A percentile compares a stretch with the other conserved stretches of the same genome.
Conservation (phyloP, 371 early-diverging fungal genomes). For the Mucor racemosus region DNA sequence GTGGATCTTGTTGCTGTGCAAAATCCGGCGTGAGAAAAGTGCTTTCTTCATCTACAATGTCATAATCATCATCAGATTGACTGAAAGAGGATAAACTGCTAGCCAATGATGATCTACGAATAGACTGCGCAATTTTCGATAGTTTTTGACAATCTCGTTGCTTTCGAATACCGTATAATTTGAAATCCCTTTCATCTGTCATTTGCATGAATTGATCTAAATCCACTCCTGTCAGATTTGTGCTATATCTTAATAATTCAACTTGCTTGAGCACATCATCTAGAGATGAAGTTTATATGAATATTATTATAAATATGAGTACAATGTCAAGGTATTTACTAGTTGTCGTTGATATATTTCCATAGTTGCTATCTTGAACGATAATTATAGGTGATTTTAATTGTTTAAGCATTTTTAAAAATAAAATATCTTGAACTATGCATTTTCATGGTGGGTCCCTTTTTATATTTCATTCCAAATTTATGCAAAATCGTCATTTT, state of each 20-base stretch:
- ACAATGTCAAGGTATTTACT: neutral
- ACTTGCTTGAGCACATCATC: slow-evolving; percentile 18
- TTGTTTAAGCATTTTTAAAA: neutral
- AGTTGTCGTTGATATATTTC: slow-evolving; percentile 18
- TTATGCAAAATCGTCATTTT: neutral
- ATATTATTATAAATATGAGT: neutral
- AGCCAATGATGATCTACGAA: slow-evolving; percentile 12
- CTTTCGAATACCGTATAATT: slow-evolving; percentile 16
- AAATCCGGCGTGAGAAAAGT: neutral
- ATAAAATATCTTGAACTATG: neutral
- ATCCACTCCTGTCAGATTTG: slow-evolving; percentile 15
- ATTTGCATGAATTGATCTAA: slow-evolving; percentile 25
- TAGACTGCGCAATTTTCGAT: slow-evolving; percentile 13
- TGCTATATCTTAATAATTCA: slow-evolving; percentile 9
- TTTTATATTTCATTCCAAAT: neutral
- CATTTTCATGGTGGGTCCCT: neutral
- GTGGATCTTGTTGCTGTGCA: neutral
- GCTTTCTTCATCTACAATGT: neutral
- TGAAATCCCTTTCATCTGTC: slow-evolving; percentile 23
- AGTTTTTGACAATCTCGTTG: slow-evolving; percentile 8
- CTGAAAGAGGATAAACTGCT: neutral
- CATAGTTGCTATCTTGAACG: slow-evolving; percentile 7
- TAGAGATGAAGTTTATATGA: neutral
- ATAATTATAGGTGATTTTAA: slow-evolving; percentile 15
- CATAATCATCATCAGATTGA: neutral